These are phyloP conservation scores for Strobilomyces confusus DNA, from an alignment of 768 basidiomycete genomes.

Conservation along the genomic window DNA sequence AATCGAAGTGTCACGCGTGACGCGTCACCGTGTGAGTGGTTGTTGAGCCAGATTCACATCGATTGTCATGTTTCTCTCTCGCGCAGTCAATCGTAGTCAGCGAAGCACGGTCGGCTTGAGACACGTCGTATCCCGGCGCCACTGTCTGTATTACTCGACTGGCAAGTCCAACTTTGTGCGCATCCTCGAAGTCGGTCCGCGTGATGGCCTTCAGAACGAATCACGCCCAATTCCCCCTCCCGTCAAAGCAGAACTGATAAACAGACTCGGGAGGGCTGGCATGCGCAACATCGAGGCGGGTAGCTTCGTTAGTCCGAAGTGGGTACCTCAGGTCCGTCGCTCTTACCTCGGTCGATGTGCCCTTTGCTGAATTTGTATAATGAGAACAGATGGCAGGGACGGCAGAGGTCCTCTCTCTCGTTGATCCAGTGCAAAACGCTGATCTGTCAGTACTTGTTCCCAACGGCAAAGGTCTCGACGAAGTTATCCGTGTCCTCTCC, in stretches of 20 bases:
- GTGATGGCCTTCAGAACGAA: slow-evolving; percentile 93
- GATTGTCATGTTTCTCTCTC: slow-evolving; percentile 10
- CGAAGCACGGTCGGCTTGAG: background rate
- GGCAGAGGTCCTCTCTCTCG: slow-evolving; percentile 59
- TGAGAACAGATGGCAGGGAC: slow-evolving; percentile 79
- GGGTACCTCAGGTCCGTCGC: slow-evolving; percentile 74
- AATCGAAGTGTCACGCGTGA: no score
- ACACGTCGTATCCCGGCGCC: background rate
- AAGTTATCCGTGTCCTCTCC: slow-evolving; percentile 55
- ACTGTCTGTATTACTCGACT: slow-evolving; percentile 1
- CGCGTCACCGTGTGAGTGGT: no score
- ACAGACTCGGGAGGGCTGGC: slow-evolving; percentile 67
- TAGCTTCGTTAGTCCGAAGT: slow-evolving; percentile 89
- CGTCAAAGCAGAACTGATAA: slow-evolving; percentile 76
- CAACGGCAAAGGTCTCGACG: slow-evolving; percentile 72
- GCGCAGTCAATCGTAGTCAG: slow-evolving; percentile 2
- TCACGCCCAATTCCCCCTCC: slow-evolving; percentile 65
- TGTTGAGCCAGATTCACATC: background rate
- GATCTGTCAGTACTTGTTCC: slow-evolving; percentile 81
- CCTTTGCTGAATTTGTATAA: background rate
- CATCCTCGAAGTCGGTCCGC: slow-evolving; percentile 87
- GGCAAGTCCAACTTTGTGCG: slow-evolving; percentile 23
- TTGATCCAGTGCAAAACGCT: slow-evolving; percentile 49
- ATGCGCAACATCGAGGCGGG: slow-evolving; percentile 73
- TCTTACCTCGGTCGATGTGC: background rate